phyloP scores from a whole-genome alignment of 129 eudicot species.

The Helianthus annuus region HanXRQr2.0-SUNRISE NC_035435.2:139198220-139198719 shows the following conservation, averaged over 20 bases:
- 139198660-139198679: slow-evolving; percentile 94
- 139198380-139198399: slow-evolving; percentile 47
- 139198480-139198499: not conserved
- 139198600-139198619: too few species aligned
- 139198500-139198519: slow-evolving; percentile 31
- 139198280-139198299: too few species aligned
- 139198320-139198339: not conserved
- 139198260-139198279: not conserved
- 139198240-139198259: slow-evolving; percentile 9
- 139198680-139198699: slow-evolving; percentile 90
- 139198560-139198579: too few species aligned
- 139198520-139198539: too few species aligned
- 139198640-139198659: slow-evolving; percentile 41
- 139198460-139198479: not conserved
- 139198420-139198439: not conserved
- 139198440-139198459: not conserved
- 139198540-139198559: too few species aligned
- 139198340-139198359: slow-evolving; percentile 8
- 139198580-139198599: too few species aligned
- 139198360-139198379: slow-evolving; percentile 8
- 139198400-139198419: slow-evolving; percentile 80
- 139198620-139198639: not conserved
- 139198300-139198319: too few species aligned
- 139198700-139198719: slow-evolving; percentile 49
- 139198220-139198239: not conserved